Conservation (phyloP, 306 rosid species). For the Astragalus glycyphyllos region DNA sequence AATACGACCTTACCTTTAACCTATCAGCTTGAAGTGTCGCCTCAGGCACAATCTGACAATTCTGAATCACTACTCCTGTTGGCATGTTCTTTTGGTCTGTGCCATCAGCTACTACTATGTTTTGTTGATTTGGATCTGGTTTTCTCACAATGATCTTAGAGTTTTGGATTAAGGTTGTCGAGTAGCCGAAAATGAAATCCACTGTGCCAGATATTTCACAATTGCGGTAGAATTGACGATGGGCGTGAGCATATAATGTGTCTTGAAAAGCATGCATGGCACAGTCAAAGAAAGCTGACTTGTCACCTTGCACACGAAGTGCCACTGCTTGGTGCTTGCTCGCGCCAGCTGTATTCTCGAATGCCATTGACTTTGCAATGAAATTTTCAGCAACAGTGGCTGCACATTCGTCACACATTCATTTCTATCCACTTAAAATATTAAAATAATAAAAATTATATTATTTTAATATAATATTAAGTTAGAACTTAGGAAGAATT, state of each 20-base stretch:
- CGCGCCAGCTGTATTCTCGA: slow-evolving; percentile 76
- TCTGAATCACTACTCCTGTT: slow-evolving; percentile 66
- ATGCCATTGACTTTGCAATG: slow-evolving; percentile 61
- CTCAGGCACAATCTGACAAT: slow-evolving; percentile 62
- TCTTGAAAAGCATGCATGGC: slow-evolving; percentile 72
- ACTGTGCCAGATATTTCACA: slow-evolving; percentile 80
- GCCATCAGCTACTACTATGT: slow-evolving; percentile 70
- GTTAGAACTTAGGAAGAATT: not conserved
- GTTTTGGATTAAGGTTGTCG: slow-evolving; percentile 57
- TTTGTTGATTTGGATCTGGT: slow-evolving; percentile 50
- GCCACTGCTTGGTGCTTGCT: slow-evolving; percentile 84
- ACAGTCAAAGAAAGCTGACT: slow-evolving; percentile 61
- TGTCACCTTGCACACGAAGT: slow-evolving; percentile 63
- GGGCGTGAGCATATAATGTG: slow-evolving; percentile 62
- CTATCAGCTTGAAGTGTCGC: slow-evolving; percentile 35
- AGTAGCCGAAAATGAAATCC: slow-evolving; percentile 78
- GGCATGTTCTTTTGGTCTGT: slow-evolving; percentile 38
- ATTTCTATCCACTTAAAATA: too few relatives aligned
- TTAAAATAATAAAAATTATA: too few relatives aligned
- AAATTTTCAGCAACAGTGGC: slow-evolving; percentile 49
- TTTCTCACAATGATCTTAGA: slow-evolving; percentile 57
- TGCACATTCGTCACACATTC: slow-evolving; percentile 26
- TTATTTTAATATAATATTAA: too few relatives aligned
- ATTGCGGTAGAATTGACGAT: slow-evolving; percentile 76
- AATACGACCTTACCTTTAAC: slow-evolving; percentile 47